phyloP scores from a whole-genome alignment of 1,139 yeast species.

The Sugiyamaella novakii region DNA sequence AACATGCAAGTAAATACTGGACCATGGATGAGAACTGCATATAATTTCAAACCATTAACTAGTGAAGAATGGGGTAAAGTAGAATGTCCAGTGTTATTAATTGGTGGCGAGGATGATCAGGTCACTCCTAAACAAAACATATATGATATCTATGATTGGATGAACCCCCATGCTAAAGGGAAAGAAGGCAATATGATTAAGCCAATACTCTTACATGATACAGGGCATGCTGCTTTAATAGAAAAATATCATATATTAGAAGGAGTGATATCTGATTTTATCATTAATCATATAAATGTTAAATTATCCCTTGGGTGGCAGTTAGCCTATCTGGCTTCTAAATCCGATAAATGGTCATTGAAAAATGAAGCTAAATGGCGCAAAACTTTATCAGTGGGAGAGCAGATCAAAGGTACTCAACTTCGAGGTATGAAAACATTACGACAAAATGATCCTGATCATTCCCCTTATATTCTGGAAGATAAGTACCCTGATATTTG shows the following conservation, averaged over 20 bases:
- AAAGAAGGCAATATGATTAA: constrained; percentile 25
- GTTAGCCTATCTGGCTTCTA: constrained; percentile 49
- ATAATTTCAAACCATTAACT: constrained; percentile 51
- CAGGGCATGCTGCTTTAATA: constrained; percentile 68
- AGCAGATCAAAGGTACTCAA: constrained; percentile 47
- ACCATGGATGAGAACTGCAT: constrained; percentile 56
- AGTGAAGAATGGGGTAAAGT: constrained; percentile 47
- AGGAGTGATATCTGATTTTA: constrained; percentile 62
- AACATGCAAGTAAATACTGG: constrained; percentile 64
- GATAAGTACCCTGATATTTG: constrained; percentile 51
- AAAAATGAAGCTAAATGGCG: constrained; percentile 77
- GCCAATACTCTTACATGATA: constrained; percentile 48
- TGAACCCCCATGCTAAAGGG: constrained; percentile 29
- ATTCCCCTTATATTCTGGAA: constrained; percentile 62
- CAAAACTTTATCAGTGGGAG: constrained; percentile 52
- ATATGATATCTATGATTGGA: constrained; percentile 32
- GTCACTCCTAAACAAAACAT: constrained; percentile 53
- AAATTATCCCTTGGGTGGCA: constrained; percentile 66
- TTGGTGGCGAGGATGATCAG: constrained; percentile 61
- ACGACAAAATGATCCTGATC: constrained; percentile 62
- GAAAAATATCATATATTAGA: constrained; percentile 67
- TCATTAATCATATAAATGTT: constrained; percentile 48
- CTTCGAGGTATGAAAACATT: constrained; percentile 75
- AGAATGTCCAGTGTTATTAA: constrained; percentile 48
- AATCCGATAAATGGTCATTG: constrained; percentile 76